phyloP scores from a whole-genome alignment of 225 moss, liverwort and hornwort genomes.

The Asterella californica region DNA sequence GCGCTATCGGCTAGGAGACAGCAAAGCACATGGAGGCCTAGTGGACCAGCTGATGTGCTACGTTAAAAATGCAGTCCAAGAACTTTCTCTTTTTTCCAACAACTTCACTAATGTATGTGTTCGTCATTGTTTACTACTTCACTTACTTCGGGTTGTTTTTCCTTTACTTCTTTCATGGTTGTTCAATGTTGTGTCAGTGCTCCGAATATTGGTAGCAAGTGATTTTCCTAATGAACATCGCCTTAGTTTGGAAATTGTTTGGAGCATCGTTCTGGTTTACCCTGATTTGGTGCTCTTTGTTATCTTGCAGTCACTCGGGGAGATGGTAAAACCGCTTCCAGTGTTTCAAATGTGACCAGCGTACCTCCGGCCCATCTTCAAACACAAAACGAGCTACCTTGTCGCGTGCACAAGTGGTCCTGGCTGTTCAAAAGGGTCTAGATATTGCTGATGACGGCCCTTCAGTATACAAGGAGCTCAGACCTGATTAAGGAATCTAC shows the following conservation, averaged over 20 bases:
- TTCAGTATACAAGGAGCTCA: slow-evolving; percentile 60
- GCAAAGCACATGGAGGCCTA: no score
- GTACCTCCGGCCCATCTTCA: slow-evolving; percentile 65
- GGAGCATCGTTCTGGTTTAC: neutral
- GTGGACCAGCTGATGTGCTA: no score
- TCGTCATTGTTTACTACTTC: no score
- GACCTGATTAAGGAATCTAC: slow-evolving; percentile 41
- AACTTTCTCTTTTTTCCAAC: no score
- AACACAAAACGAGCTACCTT: slow-evolving; percentile 55
- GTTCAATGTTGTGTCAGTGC: no score
- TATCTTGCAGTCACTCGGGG: slow-evolving; percentile 40
- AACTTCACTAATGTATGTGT: no score
- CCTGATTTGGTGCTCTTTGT: neutral
- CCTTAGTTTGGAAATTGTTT: no score
- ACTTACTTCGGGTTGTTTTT: no score
- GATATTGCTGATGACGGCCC: slow-evolving; percentile 58
- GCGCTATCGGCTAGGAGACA: no score
- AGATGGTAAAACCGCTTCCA: slow-evolving; percentile 40
- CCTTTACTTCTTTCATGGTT: no score
- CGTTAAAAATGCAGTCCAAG: no score
- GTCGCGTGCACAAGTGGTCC: slow-evolving; percentile 43
- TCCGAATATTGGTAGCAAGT: neutral
- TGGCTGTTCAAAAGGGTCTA: slow-evolving; percentile 57
- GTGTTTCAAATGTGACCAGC: slow-evolving; percentile 38
- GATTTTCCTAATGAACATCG: neutral